Evolutionary conservation across 2,329 filamentous ascomycete genomes (phyloP).

Genomic region (Alternaria sp.): DNA sequence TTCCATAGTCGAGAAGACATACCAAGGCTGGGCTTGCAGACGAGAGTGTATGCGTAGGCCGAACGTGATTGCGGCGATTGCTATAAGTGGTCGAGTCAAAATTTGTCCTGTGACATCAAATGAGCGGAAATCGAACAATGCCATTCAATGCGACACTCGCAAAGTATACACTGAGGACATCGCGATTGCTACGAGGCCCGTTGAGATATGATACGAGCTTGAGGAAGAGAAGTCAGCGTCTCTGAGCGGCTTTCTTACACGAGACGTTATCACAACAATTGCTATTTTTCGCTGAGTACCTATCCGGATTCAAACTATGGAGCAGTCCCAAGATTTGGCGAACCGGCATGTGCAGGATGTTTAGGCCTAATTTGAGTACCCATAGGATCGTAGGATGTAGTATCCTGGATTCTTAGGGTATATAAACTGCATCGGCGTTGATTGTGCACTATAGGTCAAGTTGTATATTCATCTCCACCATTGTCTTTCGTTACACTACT

Average conservation of each 20-base stretch:
- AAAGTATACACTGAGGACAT: background rate
- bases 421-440: background rate
- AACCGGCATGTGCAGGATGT: background rate
- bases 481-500: background rate
- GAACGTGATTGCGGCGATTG: background rate
- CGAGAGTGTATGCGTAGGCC: background rate
- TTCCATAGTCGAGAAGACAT: background rate
- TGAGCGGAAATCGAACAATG: background rate
- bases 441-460: background rate
- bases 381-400: background rate
- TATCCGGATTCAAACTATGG: background rate
- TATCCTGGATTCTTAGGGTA: accelerated
- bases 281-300: background rate
- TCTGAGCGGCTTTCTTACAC: background rate
- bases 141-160: background rate
- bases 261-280: background rate
- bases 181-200: background rate
- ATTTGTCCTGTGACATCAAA: background rate
- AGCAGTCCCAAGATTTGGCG: background rate
- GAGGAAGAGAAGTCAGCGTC: background rate
- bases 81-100: background rate
- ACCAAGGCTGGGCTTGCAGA: constrained; percentile 5
- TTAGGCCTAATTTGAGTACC: background rate
- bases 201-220: background rate
- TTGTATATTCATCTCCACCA: background rate